Base-by-base conservation (phyloP, 441 rosid genomes). In the Daphne laureola region DNA sequence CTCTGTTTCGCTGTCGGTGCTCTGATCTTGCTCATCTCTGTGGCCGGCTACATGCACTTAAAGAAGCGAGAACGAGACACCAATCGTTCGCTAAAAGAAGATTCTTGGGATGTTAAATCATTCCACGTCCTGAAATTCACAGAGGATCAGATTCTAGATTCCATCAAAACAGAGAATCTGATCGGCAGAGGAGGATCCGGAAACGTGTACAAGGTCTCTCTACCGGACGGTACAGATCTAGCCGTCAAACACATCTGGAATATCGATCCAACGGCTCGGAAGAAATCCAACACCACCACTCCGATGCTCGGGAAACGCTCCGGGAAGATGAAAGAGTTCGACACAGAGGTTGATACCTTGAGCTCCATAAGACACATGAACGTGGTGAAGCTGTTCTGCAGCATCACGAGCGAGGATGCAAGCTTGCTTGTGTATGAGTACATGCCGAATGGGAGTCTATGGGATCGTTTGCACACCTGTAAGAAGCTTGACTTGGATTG, bases 141-240 rank as follows among this genome's bases (percentile, higher is more conserved):
- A 0, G 95, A 92, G 72, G 92, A 84, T 18, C 96, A 84, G 69
- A 86, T 92, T 73, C 76, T 92, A 3, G 89, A 84, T 78, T 83
- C 98, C 12, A 86, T 92, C 53, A 86, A 82, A 66, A 84, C 73
- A 54, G 98, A 89, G 70, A 89, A 92, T 54, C 59, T 86, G 14
- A 86, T 92, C n/a, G 98, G 98, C 46, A 84, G 75, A 67, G 96
- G 96, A 17, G 98, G 98, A 3, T 86, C 85, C 0, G 98, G 96
- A 17, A 74, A 81, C 43, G 96, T 92, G 8, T 92, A 89, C 74
- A 84, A 61, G 74, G 94, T 78, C 1, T 45, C 48, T n/a, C 78
- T 86, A 21, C 65, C 80, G 17, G 80, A 75, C 9, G 96, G 96
- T 17, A 75, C 66, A 64, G 88, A 89, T 52, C 79, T 92, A 1